Conservation (phyloP, 2,329 filamentous ascomycete genomes). For the Fusarium humuli region DNA sequence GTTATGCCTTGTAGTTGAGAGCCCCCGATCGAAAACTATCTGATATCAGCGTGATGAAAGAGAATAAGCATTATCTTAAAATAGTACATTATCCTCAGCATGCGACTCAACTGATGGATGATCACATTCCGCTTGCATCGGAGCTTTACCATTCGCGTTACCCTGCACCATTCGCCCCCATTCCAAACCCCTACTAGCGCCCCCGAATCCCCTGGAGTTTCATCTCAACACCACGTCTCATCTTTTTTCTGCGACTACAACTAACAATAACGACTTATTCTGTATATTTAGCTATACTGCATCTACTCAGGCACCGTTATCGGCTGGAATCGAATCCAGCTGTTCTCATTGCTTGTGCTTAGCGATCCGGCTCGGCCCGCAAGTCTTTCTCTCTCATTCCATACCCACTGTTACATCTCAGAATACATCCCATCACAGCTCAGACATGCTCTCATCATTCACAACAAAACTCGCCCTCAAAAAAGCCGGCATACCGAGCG, state of each 20-base stretch:
- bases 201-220: conserved; percentile 25
- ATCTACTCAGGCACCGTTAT: too few relatives aligned
- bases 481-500: conserved; percentile 65
- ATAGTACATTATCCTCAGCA: neutral
- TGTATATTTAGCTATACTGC: neutral
- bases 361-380: neutral
- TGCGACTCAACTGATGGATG: neutral
- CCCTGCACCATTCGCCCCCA: conserved; percentile 20
- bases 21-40: accelerated
- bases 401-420: conserved; percentile 18
- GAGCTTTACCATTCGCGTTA: conserved; percentile 20
- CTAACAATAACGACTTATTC: neutral
- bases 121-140: neutral
- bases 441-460: conserved; percentile 65
- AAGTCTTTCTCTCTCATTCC: neutral
- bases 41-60: neutral
- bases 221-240: conserved; percentile 40
- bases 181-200: conserved; percentile 38
- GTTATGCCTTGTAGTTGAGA: neutral
- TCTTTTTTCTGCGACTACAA: conserved; percentile 15
- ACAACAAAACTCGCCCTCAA: conserved; percentile 69
- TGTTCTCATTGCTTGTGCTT: neutral
- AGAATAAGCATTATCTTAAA: neutral
- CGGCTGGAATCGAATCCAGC: neutral
- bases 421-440: conserved; percentile 9